Conservation (phyloP, 1,284 basidiomycete species). For the Microbotryomycetes sp. region DNA sequence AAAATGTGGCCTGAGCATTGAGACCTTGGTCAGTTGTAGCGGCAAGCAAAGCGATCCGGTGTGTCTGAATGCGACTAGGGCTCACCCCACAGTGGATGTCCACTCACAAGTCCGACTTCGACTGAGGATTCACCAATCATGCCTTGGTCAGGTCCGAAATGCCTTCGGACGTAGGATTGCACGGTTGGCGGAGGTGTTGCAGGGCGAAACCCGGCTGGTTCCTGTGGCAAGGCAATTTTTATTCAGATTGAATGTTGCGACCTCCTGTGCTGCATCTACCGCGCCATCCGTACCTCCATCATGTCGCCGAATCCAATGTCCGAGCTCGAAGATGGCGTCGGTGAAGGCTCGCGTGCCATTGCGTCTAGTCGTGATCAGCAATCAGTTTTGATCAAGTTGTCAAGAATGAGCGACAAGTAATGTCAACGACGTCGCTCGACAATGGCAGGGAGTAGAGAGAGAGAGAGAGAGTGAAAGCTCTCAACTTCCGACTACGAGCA, state of each 20-base stretch:
- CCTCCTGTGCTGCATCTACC: not conserved
- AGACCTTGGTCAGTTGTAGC: not conserved
- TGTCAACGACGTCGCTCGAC: no score
- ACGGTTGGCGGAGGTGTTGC: slow-evolving; percentile 32
- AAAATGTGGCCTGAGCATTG: slow-evolving; percentile 34
- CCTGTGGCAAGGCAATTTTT: slow-evolving; percentile 9
- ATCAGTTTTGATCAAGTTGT: no score
- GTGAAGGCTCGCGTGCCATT: no score
- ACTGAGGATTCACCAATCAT: slow-evolving; percentile 13
- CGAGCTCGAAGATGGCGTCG: not conserved
- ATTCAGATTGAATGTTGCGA: not conserved
- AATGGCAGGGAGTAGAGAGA: no score
- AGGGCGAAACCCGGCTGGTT: slow-evolving; percentile 30
- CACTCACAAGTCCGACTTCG: slow-evolving; percentile 33
- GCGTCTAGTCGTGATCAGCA: no score
- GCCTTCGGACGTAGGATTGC: slow-evolving; percentile 21
- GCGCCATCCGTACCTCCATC: not conserved
- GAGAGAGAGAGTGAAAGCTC: not conserved
- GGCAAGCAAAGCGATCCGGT: no score
- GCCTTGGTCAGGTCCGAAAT: slow-evolving; percentile 14
- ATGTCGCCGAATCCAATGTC: not conserved
- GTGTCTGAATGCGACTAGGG: not conserved
- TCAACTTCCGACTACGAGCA: no score
- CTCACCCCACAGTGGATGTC: slow-evolving; percentile 37
- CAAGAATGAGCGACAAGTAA: no score